These are phyloP conservation scores for Solanum tacnaense DNA, from an alignment of 257 asterid species.

Conservation along the genomic window DNA sequence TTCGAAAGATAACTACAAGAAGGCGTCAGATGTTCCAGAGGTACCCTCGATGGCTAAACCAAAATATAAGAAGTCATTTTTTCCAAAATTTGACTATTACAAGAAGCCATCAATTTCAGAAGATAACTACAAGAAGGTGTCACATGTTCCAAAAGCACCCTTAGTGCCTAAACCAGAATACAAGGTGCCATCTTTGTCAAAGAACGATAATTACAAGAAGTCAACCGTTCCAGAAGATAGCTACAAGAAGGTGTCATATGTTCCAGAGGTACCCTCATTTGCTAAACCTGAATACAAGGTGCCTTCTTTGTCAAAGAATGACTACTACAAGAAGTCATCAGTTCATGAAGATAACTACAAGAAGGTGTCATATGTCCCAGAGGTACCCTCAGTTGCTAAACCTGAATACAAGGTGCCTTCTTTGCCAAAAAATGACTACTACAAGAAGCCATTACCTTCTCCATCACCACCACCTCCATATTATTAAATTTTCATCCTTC, in stretches of 20 bases:
- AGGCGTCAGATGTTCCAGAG: background rate
- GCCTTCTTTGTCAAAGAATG: background rate
- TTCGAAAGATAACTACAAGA: no score
- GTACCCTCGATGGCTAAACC: background rate
- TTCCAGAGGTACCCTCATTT: background rate
- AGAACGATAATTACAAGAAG: background rate
- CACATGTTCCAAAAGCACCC: background rate
- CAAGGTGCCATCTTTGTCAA: background rate
- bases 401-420: background rate
- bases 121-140: background rate
- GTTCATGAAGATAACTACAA: background rate
- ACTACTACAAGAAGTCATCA: background rate
- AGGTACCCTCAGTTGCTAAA: background rate
- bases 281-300: background rate
- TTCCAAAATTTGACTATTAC: background rate
- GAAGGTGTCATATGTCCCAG: background rate
- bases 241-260: background rate
- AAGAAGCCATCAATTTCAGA: background rate
- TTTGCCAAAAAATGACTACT: background rate
- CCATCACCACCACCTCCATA: background rate
- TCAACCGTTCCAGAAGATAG: background rate
- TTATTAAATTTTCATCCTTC: background rate
- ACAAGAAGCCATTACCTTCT: background rate
- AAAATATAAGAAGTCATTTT: background rate
- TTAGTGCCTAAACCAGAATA: background rate